These are phyloP conservation scores for Blastocystis sp. DNA, from an alignment of 352 stramenopile genomes.

Conservation along the genomic window DNA sequence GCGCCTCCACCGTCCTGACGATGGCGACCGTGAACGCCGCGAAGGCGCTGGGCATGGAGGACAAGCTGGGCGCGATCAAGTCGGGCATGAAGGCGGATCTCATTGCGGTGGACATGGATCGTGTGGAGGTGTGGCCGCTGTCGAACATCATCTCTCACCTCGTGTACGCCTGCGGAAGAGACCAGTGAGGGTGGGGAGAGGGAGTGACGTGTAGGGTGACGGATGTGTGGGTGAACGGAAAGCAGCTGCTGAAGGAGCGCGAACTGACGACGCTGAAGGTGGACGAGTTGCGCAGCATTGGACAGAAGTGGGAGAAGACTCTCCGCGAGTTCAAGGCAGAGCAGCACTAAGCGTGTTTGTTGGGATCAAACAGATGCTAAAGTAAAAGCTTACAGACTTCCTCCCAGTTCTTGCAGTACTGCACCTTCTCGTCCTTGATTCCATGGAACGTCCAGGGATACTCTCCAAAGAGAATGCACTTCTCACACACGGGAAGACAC, in stretches of 20 bases:
- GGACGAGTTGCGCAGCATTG: constrained; percentile 76
- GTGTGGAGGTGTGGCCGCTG: constrained; percentile 85
- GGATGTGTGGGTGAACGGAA: constrained; percentile 87
- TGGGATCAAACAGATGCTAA: not conserved
- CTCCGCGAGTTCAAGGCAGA: constrained; percentile 70
- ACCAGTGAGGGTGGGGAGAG: constrained; percentile 77
- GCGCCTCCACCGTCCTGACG: constrained; percentile 77
- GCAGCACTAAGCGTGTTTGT: constrained; percentile 10
- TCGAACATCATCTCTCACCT: constrained; percentile 86
- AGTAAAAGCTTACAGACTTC: constrained; percentile 1
- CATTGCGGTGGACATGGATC: constrained; percentile 82
- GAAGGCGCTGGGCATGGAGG: constrained; percentile 82
- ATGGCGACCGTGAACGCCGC: constrained; percentile 88
- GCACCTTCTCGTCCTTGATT: constrained; percentile 20
- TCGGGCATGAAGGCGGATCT: constrained; percentile 85
- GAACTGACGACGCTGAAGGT: constrained; percentile 85
- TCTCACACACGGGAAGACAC: constrained; percentile 28
- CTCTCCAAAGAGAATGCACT: constrained; percentile 55
- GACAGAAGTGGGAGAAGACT: constrained; percentile 74
- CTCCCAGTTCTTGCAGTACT: constrained; percentile 56
- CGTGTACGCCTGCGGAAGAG: constrained; percentile 83
- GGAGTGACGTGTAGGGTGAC: constrained; percentile 79
- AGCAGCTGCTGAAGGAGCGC: constrained; percentile 81
- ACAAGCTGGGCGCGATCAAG: constrained; percentile 84
- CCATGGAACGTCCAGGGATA: constrained; percentile 48